Percentiles rank a stretch among this genome's conserved stretches.
Conservation (phyloP, 75 land plant genomes). For the Cryptomeria japonica region DNA sequence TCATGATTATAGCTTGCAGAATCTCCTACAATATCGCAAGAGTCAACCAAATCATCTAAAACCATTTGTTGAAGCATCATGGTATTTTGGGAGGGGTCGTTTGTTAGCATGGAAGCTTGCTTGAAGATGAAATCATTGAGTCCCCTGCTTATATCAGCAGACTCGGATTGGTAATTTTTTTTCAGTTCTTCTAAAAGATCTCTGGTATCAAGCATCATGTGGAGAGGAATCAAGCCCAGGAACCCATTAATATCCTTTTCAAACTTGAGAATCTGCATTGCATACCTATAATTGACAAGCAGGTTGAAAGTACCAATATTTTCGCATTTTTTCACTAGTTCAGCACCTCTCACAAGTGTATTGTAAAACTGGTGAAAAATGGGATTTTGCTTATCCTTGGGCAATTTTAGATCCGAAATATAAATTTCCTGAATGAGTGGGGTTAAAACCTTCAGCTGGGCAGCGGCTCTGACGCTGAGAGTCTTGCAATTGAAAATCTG, state of each 20-base stretch:
- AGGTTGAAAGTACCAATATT: neutral
- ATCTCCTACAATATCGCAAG: neutral
- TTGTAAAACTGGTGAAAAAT: neutral
- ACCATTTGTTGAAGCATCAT: constrained; percentile 10
- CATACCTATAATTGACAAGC: neutral
- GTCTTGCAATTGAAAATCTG: neutral
- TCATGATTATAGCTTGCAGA: no score
- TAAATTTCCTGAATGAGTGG: neutral
- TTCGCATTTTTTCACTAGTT: neutral
- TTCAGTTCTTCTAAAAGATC: neutral
- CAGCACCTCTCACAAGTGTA: neutral
- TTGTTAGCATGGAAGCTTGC: neutral
- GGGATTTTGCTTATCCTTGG: neutral
- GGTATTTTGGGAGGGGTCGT: neutral
- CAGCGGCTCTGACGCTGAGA: neutral
- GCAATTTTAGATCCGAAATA: neutral
- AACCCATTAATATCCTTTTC: neutral
- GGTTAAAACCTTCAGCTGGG: neutral
- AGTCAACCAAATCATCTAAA: neutral
- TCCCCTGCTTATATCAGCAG: no score
- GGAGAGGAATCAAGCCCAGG: neutral
- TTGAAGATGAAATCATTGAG: neutral
- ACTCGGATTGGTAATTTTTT: neutral
- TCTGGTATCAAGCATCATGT: neutral
- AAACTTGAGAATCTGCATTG: neutral